phyloP scores from a whole-genome alignment of 805 yeast species.

The Candida chilensis region DNA sequence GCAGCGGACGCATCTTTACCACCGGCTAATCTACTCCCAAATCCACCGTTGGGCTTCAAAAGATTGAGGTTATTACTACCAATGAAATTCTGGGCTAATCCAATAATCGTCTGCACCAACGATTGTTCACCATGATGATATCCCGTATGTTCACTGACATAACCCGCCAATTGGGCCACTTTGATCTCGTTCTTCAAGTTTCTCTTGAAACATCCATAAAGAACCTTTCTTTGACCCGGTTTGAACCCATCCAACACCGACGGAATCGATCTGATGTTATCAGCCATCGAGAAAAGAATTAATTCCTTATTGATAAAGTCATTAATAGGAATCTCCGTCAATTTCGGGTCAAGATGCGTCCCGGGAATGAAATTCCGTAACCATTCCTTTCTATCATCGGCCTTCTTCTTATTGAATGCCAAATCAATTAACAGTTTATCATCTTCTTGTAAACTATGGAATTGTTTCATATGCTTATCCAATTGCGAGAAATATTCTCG shows the following conservation, averaged over 20 bases:
- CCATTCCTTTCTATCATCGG: constrained; percentile 98
- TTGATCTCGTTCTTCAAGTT: constrained; percentile 72
- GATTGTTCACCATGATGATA: constrained; percentile 96
- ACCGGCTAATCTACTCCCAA: constrained; percentile 93
- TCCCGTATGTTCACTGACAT: constrained; percentile 79
- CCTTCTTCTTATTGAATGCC: constrained; percentile 90
- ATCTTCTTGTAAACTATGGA: constrained; percentile 70
- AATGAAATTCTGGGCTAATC: constrained; percentile 89
- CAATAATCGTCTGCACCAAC: constrained; percentile 81
- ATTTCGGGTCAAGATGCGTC: constrained; percentile 75
- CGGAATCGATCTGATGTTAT: constrained; percentile 91
- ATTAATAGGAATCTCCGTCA: constrained; percentile 74
- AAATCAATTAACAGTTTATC: constrained; percentile 77
- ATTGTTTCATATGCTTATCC: constrained; percentile 78
- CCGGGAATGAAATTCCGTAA: constrained; percentile 86
- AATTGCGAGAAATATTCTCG: constrained; percentile 82
- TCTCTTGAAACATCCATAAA: constrained; percentile 80
- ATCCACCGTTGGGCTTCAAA: constrained; percentile 86
- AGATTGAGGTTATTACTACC: constrained; percentile 87
- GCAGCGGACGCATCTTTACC: constrained; percentile 99
- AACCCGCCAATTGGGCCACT: constrained; percentile 87
- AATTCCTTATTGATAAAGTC: constrained; percentile 94
- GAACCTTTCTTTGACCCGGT: constrained; percentile 93
- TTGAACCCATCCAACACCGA: constrained; percentile 90
- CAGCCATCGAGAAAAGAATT: constrained; percentile 93